Evolutionary conservation across 2,329 filamentous ascomycete species (phyloP), one percentile per base, ranked within the genome.

Genomic region (Triangularia setosa): DNA sequence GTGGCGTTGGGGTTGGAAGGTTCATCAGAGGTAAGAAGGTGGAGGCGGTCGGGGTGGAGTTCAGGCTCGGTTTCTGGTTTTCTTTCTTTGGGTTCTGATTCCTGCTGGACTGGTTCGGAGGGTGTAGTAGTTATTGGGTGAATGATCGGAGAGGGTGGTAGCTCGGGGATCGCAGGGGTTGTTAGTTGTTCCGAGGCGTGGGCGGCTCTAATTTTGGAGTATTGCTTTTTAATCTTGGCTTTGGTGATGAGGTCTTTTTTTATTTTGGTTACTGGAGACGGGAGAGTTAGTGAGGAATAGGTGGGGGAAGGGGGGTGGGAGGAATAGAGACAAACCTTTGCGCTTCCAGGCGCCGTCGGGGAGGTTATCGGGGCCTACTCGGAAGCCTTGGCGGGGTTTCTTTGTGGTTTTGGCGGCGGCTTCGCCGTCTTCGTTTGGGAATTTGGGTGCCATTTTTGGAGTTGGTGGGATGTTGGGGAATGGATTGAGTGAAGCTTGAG

Each of bases 161-260:
- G 40, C 40, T 48, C 40, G 40, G 40, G 40, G 18, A 48, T 5
- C n/a, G 24, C 40, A 6, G 18, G 28, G n/a, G 18, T 40, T 35
- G 27, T n/a, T n/a, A n/a, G n/a, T n/a, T n/a, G 27, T 11, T 21
- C 40, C 8, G 52, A 25, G 52, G 52, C 4, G n/a, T 55, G 52
- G 52, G 52, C 25, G 25, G 87, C 87, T 77, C 93, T 94, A 68
- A 97, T 81, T 77, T 97, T 97, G 68, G 90, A 90, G 75, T 97
- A 97, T 52, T 90, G 86, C 77, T 97, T 96, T 79, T 94, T 95
- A 67, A 97, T 83, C 78, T 97, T 97, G 66, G 93, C 93, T 76
- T 95, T 96, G 76, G 93, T 87, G 72, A 98, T 97, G 63, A 97
- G 81, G 69, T 91, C 87, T 69, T 90, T 85, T 78, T 98, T 98